Base-by-base conservation (phyloP, 176 grass and related monocot species). In the Coix lacrymajobi region DNA sequence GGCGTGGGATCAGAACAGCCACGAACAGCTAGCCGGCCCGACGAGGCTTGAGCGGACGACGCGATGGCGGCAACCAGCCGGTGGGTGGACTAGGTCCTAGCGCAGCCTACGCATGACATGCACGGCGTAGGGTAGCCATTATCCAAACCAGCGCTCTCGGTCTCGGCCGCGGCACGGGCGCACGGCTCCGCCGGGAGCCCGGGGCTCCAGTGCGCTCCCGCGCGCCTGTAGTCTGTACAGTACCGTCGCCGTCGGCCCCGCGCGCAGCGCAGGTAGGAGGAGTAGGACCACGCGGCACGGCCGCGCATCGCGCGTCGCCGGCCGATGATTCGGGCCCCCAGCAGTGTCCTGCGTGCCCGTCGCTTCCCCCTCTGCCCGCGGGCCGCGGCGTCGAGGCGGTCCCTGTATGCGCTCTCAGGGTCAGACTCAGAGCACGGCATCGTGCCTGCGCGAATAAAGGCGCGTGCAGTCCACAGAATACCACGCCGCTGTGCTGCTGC, bases 381-480 rank as follows among this genome's bases (percentile, higher is more conserved):
- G 0, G 12, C 14, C 4, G 25, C 66, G 33, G 44, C 26, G 43
- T 16, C 62, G 61, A 43, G 34, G 62, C 63, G 64, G 79, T 40
- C 79, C 85, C 72, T 17, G n/a, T n/a, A n/a, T n/a, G n/a, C n/a
- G n/a, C 15, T 8, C 32, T 22, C 19, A 48, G 46, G 12, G 20
- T 36, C 20, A 38, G 11, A 4, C 11, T 29, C 63, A 20, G 16
- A 19, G 44, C 45, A 74, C 46, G 30, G 49, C 49, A 10, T 31
- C 19, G 72, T 20, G 58, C 76, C 68, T 43, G 60, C 45, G 57
- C 45, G 43, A 70, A 54, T 72, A 64, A 63, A 54, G 65, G 43
- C 66, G 73, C 29, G 80, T 34, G 62, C 81, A 39, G 75, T 67
- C 45, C 81, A 74, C 75, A 40, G 75, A 84, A 84, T 75, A 61